phyloP scores from a whole-genome alignment of 257 asterid species.

The Solanum pennellii region DNA sequence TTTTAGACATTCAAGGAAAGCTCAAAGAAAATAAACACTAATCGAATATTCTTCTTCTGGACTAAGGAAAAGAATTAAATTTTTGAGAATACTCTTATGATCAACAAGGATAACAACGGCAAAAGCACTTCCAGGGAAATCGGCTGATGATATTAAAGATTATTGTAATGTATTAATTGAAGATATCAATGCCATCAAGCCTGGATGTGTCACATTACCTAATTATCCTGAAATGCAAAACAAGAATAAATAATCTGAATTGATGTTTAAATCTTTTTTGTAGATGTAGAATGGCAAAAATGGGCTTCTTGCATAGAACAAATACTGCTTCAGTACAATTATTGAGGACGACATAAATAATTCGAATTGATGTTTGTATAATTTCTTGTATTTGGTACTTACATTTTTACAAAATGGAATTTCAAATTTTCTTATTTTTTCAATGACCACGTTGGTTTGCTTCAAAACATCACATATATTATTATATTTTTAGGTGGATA shows the following conservation, averaged over 20 bases:
- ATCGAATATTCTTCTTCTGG: slow-evolving; percentile 22
- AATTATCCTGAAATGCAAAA: background rate
- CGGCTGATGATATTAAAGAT: slow-evolving; percentile 19
- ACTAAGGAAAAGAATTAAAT: slow-evolving; percentile 31
- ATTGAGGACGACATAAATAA: background rate
- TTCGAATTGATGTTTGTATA: background rate
- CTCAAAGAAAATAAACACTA: slow-evolving; percentile 10
- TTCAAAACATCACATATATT: background rate
- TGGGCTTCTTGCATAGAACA: slow-evolving; percentile 30
- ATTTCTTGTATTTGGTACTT: background rate
- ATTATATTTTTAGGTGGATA: background rate
- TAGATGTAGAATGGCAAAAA: background rate
- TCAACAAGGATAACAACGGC: background rate
- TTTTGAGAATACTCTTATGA: slow-evolving; percentile 24
- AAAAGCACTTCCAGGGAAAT: slow-evolving; percentile 22
- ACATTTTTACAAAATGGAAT: background rate
- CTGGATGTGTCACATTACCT: slow-evolving; percentile 21
- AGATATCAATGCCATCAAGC: slow-evolving; percentile 23
- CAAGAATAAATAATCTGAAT: background rate
- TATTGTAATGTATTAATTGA: slow-evolving; percentile 13
- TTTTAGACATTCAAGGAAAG: background rate
- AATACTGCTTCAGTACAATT: slow-evolving; percentile 6
- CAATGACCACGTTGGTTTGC: background rate
- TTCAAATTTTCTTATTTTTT: background rate
- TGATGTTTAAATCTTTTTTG: no score